phyloP scores from a whole-genome alignment of 2,329 filamentous ascomycete species.

The Didymella lethalis region DNA sequence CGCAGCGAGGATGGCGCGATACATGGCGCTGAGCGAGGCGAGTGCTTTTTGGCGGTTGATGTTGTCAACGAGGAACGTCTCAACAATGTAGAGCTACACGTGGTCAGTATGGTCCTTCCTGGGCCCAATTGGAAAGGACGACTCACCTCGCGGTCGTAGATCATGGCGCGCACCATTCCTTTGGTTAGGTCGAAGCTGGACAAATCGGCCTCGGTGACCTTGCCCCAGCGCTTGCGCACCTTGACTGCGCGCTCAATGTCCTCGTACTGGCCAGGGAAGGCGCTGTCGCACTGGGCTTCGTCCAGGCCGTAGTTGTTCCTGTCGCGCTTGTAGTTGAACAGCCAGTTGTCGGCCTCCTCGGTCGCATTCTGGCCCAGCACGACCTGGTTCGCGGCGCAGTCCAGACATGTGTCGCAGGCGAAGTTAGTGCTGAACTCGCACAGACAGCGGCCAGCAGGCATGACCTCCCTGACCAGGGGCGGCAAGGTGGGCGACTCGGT shows the following conservation, averaged over 20 bases:
- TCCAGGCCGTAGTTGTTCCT: slow-evolving; percentile 42
- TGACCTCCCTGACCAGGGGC: slow-evolving; percentile 41
- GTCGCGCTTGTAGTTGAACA: slow-evolving; percentile 42
- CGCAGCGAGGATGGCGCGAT: slow-evolving; percentile 41
- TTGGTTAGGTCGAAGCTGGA: slow-evolving; percentile 41
- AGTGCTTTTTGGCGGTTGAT: slow-evolving; percentile 46
- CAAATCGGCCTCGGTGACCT: slow-evolving; percentile 39
- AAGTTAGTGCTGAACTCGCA: slow-evolving; percentile 46
- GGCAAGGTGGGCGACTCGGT: slow-evolving; percentile 40
- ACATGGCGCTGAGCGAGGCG: slow-evolving; percentile 39
- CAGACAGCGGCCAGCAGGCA: slow-evolving; percentile 45
- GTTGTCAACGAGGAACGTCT: slow-evolving; percentile 45
- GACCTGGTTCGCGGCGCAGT: slow-evolving; percentile 41
- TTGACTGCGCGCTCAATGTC: slow-evolving; percentile 42
- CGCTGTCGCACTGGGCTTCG: slow-evolving; percentile 41
- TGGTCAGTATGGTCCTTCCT: slow-evolving; percentile 10
- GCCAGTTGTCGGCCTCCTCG: slow-evolving; percentile 36
- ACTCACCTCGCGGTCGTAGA: slow-evolving; percentile 43
- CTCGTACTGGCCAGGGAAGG: slow-evolving; percentile 45
- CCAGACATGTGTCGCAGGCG: slow-evolving; percentile 42
- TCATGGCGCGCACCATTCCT: slow-evolving; percentile 46
- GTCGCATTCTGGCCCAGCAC: slow-evolving; percentile 30
- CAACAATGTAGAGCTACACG: slow-evolving; percentile 40
- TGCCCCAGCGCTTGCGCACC: slow-evolving; percentile 32
- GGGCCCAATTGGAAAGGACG: not conserved